Base-by-base conservation (phyloP, 257 asterid species). In the Penstemon davidsonii region DNA sequence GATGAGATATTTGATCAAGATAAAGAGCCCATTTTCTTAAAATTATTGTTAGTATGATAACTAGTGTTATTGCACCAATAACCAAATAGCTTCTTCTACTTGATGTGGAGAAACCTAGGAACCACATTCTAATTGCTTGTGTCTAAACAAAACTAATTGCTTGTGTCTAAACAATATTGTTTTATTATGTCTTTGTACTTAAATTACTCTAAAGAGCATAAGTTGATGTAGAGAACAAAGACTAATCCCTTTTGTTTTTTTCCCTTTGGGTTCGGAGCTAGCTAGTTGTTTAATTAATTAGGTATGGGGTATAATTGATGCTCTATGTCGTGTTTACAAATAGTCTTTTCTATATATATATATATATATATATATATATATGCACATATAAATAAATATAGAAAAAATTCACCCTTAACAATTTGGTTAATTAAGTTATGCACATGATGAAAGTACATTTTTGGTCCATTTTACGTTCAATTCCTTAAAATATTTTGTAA, bases 31-130 rank as follows among this genome's bases (percentile, higher is more conserved):
- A 80, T 55, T 76, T 80, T 55, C 86, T 80, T 4, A 90, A 67
- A 40, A 84, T 71, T 55, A 80, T 40, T 9, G 86, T 78, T 33
- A 87, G 67, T 36, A 84, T 70, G 77, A 87, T 76, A 2, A 84
- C 82, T 5, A 81, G 69, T 25, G 67, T 8, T 52, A 90, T 74
- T 69, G 86, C 92, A 12, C 88, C 89, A 33, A 78, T 70, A 58
- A 86, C 70, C 77, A 83, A 72, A 47, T 76, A 84, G 84, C 72
- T 82, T 77, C 79, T 78, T 53, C 74, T 69, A 66, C 76, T 82
- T 39, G 82, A 54, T 55, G 86, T 81, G 86, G 86, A 81, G 79
- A 86, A 81, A 73, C 91, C 84, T 60, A 81, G 82, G 64, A 84
- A 82, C 78, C 85, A 71, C 95, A 87, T 87, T 49, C 44, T 82